Conservation (phyloP, 768 basidiomycete genomes). For the Tubosaeta brunneosetosa region DNA sequence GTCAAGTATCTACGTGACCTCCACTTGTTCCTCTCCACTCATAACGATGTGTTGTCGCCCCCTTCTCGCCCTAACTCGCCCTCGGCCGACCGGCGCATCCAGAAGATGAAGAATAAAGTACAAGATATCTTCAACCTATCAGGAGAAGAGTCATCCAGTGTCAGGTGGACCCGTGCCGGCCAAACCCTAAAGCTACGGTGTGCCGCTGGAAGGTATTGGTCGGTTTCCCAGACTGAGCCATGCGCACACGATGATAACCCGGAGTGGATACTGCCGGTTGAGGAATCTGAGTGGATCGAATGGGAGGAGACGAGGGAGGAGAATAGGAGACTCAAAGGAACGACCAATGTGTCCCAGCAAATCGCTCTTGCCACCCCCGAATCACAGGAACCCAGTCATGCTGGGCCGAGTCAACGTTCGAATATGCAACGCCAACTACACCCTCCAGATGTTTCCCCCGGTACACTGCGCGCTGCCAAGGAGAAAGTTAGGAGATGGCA, state of each 20-base stretch:
- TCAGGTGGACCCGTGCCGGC: conserved; percentile 44
- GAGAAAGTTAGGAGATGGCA: conserved; percentile 37
- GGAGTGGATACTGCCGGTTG: conserved; percentile 39
- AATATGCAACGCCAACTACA: conserved; percentile 2
- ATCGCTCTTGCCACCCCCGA: conserved; percentile 1
- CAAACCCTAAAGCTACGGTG: conserved; percentile 38
- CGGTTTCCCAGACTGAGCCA: conserved; percentile 20
- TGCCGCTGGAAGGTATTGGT: conserved; percentile 34
- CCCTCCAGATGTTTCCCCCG: conserved; percentile 19
- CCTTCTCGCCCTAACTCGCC: conserved; percentile 35
- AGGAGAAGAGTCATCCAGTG: conserved; percentile 37
- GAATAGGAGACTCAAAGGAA: conserved; percentile 13
- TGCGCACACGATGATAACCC: conserved; percentile 19
- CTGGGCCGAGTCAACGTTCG: neutral
- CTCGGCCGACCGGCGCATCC: conserved; percentile 22
- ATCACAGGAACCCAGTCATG: conserved; percentile 1
- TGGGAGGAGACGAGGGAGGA: conserved; percentile 37
- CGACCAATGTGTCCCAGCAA: conserved; percentile 12
- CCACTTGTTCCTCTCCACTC: conserved; percentile 30
- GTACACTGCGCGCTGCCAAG: conserved; percentile 25
- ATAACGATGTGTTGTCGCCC: conserved; percentile 31
- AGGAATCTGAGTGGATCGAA: conserved; percentile 46
- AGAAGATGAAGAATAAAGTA: conserved; percentile 33
- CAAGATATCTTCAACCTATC: conserved; percentile 33
- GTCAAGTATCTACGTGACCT: conserved; percentile 28